Conservation (phyloP, 805 yeast genomes). For the Metschnikowia drakensbergensis region DNA sequence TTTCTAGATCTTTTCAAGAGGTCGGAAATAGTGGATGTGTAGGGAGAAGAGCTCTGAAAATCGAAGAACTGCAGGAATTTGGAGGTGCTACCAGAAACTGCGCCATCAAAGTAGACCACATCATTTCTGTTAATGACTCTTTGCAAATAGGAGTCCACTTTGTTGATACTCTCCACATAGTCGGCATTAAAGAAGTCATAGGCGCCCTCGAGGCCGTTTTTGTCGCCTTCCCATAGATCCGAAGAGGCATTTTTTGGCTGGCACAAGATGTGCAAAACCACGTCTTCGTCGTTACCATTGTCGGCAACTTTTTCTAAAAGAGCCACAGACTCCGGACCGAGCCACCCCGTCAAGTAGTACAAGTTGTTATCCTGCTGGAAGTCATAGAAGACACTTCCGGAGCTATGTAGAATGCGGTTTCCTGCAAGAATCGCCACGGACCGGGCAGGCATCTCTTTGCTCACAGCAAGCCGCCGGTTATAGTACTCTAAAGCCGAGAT, state of each 20-base stretch:
- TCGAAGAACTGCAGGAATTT: constrained; percentile 20
- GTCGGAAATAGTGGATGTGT: constrained; percentile 17
- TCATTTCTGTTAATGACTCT: constrained; percentile 47
- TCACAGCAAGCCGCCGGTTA: constrained; percentile 60
- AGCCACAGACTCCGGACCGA: constrained; percentile 78
- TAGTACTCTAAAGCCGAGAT: constrained; percentile 81
- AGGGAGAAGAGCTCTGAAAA: constrained; percentile 6
- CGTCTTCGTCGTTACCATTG: constrained; percentile 44
- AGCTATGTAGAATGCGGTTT: constrained; percentile 65
- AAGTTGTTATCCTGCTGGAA: constrained; percentile 92
- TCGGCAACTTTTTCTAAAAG: constrained; percentile 59
- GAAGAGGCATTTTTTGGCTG: constrained; percentile 73
- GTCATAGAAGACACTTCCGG: constrained; percentile 87
- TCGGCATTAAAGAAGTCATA: constrained; percentile 86
- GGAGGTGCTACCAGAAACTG: constrained; percentile 6
- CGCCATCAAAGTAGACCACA: constrained; percentile 52
- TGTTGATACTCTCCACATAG: constrained; percentile 51
- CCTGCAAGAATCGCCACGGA: constrained; percentile 77
- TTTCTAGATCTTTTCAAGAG: constrained; percentile 29
- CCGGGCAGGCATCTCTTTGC: constrained; percentile 52
- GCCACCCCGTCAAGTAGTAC: constrained; percentile 86
- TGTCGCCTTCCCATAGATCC: constrained; percentile 94
- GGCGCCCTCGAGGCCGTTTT: constrained; percentile 84
- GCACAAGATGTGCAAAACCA: constrained; percentile 72
- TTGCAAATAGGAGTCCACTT: constrained; percentile 41